Evolutionary conservation across 108 stramenopile genomes (phyloP).

Genomic region (Conticribra guillardii): DNA sequence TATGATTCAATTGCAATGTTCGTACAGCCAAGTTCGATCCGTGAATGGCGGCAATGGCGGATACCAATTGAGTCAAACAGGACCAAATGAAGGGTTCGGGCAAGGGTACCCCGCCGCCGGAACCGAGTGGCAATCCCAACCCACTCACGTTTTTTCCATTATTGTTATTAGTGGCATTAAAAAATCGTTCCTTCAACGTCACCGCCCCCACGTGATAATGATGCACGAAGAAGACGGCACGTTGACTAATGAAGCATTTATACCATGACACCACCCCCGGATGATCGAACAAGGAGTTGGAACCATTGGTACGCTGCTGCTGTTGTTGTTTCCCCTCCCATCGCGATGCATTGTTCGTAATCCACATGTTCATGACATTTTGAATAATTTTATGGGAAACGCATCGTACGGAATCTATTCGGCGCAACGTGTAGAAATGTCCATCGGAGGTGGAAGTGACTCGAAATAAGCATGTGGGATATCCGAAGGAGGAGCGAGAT

Average conservation of each 20-base stretch:
- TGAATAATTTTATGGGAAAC: slow-evolving; percentile 83
- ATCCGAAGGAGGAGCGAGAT: slow-evolving; percentile 78
- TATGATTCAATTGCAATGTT: slow-evolving; percentile 75
- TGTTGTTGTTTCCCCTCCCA: too few relatives aligned
- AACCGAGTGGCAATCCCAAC: background rate
- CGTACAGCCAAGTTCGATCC: slow-evolving; percentile 75
- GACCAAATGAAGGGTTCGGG: slow-evolving; percentile 87
- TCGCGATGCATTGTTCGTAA: slow-evolving; percentile 15
- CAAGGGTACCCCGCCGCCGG: slow-evolving; percentile 45
- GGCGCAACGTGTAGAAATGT: slow-evolving; percentile 76
- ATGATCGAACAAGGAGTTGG: slow-evolving; percentile 64
- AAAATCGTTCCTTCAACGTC: slow-evolving; percentile 75
- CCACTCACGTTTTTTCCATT: background rate
- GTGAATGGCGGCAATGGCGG: slow-evolving; percentile 80
- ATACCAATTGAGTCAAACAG: slow-evolving; percentile 81
- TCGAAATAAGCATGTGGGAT: slow-evolving; percentile 67
- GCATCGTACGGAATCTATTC: slow-evolving; percentile 87
- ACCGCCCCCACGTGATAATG: slow-evolving; percentile 81
- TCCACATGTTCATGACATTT: slow-evolving; percentile 70
- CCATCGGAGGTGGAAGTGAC: slow-evolving; percentile 79
- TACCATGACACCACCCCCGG: slow-evolving; percentile 74
- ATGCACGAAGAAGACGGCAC: slow-evolving; percentile 92
- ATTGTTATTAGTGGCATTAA: slow-evolving; percentile 17
- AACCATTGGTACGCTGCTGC: too few relatives aligned
- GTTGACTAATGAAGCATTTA: slow-evolving; percentile 79